Evolutionary conservation across 208 protist genomes (phyloP), one percentile per base, ranked within the genome.

Genomic region (Porcisia hertigi): DNA sequence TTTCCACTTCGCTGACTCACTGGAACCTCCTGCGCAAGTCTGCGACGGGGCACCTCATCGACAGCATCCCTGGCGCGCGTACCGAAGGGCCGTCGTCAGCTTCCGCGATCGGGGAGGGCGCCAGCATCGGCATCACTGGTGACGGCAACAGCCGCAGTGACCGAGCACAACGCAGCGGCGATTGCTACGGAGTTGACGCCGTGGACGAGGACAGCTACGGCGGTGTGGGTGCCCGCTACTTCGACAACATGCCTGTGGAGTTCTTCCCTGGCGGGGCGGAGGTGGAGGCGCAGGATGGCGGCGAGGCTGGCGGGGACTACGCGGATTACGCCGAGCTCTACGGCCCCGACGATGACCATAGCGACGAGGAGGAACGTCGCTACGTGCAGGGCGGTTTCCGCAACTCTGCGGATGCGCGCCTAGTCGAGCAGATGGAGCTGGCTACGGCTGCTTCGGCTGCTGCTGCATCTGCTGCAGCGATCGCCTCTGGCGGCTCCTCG

Each of bases 21-120:
- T 97, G 93, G 91, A 97, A 95, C 58, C 45, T 97, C 41, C 80
- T 97, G 66, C 84, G 88, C n/a, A 97, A 97, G 80, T 90, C 90
- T 16, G 92, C 88, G 14, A 77, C 83, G 0, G 79, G 80, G 16
- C 73, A 81, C 36, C 66, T 92, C 54, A 72, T 87, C 60, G 65
- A 80, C 39, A 80, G 79, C 71, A 73, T 53, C 73, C 36, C 49
- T n/a, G 49, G 54, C 14, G 67, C 64, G 71, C 52, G 71, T 63
- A 52, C 76, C 79, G 72, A 71, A 45, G 49, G 74, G 39, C 20
- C 25, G 59, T 83, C 52, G n/a, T 74, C 58, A 58, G n/a, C 25
- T 52, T 71, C 66, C 47, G 47, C 39, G 47, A 34, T 57, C 58
- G 70, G 8, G 12, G 55, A 66, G 1, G 23, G 63, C 52, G 45